These are phyloP conservation scores for Pyrus hybrid DNA, from an alignment of 331 rosid species.

Conservation along the genomic window DNA sequence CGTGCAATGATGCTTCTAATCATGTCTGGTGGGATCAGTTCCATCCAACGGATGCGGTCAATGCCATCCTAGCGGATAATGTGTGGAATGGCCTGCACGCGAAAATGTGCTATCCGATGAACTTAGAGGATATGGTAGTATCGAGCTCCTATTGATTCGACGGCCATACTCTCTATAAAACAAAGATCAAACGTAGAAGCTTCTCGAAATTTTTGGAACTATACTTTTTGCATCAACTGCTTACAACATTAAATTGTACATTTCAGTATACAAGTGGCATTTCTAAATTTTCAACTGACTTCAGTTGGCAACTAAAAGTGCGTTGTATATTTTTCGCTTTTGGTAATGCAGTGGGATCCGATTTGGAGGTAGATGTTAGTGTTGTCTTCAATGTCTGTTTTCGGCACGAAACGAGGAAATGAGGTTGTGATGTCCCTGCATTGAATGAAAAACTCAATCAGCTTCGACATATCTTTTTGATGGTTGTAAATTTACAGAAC, in stretches of 20 bases:
- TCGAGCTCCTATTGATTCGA: slow-evolving; percentile 13
- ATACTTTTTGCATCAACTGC: slow-evolving; percentile 7
- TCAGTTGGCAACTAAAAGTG: too few species aligned
- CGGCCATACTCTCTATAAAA: background rate
- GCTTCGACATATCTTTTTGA: background rate
- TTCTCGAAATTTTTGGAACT: background rate
- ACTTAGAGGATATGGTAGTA: slow-evolving; percentile 54
- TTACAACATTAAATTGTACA: background rate
- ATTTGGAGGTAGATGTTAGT: slow-evolving; percentile 1
- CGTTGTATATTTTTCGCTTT: background rate
- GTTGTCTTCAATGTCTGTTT: slow-evolving; percentile 18
- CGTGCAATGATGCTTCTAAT: slow-evolving; percentile 64
- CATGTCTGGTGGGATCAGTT: slow-evolving; percentile 96
- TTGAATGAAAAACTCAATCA: background rate
- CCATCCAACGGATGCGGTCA: slow-evolving; percentile 84
- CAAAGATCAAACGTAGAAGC: background rate
- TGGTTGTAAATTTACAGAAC: background rate
- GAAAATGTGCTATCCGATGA: slow-evolving; percentile 71
- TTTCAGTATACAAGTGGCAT: background rate
- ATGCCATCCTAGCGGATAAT: slow-evolving; percentile 70
- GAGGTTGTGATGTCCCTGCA: slow-evolving; percentile 39
- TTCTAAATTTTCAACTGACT: too few species aligned
- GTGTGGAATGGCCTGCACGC: slow-evolving; percentile 74
- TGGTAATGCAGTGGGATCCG: background rate
- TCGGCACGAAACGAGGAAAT: slow-evolving; percentile 30